Conservation (phyloP, 805 yeast genomes). For the Candida gorgasii region DNA sequence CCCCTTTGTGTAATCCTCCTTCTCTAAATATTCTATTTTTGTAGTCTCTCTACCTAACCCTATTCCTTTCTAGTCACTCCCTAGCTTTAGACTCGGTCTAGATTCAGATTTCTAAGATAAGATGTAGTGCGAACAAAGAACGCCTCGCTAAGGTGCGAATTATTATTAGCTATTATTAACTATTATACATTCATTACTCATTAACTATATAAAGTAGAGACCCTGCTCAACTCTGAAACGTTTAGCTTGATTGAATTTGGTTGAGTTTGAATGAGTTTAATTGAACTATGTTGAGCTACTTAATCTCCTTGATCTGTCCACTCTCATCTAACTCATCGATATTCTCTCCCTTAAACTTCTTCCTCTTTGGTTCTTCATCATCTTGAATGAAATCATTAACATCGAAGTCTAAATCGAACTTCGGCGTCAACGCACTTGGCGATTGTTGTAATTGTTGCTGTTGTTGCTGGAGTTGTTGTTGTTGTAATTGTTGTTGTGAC, state of each 20-base stretch:
- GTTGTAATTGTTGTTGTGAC: constrained; percentile 23
- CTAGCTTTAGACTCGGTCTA: too few species aligned
- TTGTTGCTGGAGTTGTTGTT: constrained; percentile 15
- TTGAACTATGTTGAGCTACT: too few species aligned
- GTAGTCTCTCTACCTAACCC: too few species aligned
- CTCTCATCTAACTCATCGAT: constrained; percentile 14
- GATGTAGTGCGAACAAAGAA: too few species aligned
- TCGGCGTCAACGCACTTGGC: constrained; percentile 3
- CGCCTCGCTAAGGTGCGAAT: too few species aligned
- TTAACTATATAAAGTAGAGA: background rate
- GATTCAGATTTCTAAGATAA: too few species aligned
- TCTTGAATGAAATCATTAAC: constrained; percentile 15
- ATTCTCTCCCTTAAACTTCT: constrained; percentile 12
- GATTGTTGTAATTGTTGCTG: constrained; percentile 9
- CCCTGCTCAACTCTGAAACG: background rate
- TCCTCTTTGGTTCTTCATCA: constrained; percentile 13
- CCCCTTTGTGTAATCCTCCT: too few species aligned
- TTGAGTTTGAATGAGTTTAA: too few species aligned
- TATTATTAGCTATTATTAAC: background rate
- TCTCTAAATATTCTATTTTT: too few species aligned
- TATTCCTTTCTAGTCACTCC: too few species aligned
- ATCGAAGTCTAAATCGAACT: constrained; percentile 18
- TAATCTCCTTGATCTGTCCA: constrained; percentile 6
- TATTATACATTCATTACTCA: constrained; percentile 7
- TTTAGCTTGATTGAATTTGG: too few species aligned